phyloP scores from a whole-genome alignment of 2,329 filamentous ascomycete genomes.

The Fusarium sp. region DNA sequence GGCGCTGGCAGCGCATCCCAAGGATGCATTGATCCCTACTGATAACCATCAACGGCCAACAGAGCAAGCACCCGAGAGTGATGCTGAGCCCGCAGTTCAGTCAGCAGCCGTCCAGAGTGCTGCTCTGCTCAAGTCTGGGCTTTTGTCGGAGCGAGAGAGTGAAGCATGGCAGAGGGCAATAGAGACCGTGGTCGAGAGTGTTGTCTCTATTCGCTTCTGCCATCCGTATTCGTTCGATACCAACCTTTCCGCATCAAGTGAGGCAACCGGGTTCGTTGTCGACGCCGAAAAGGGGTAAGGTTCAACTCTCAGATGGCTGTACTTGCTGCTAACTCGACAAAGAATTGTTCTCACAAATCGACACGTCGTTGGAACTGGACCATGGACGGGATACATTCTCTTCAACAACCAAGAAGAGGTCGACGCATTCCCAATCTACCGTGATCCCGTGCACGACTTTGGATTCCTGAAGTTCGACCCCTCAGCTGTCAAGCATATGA shows the following conservation, averaged over 20 bases:
- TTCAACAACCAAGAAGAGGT: conserved; percentile 99
- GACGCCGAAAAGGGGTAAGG: conserved; percentile 22
- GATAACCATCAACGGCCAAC: not conserved
- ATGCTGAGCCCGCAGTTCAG: not conserved
- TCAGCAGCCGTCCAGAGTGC: not conserved
- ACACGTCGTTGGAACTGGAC: conserved; percentile 94
- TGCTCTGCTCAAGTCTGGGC: not conserved
- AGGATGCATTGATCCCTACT: not conserved
- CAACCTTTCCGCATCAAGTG: conserved; percentile 90
- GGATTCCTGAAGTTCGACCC: conserved; percentile 96
- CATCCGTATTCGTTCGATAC: conserved; percentile 98
- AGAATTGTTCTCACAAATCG: conserved; percentile 77
- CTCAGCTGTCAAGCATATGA: conserved; percentile 97
- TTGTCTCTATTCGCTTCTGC: conserved; percentile 99
- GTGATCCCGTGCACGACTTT: conserved; percentile 98
- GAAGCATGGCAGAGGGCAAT: conserved; percentile 88
- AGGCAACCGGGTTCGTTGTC: conserved; percentile 78
- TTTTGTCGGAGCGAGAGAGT: conserved; percentile 28
- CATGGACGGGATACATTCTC: conserved; percentile 97
- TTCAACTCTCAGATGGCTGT: not conserved
- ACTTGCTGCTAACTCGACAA: not conserved
- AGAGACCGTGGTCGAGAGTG: conserved; percentile 91
- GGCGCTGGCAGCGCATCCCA: not conserved
- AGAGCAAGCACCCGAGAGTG: not conserved
- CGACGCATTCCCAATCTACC: conserved; percentile 95